Evolutionary conservation across 345 rosid species (phyloP), one percentile per base, ranked within the genome.

Genomic region (Zanthoxylum bungeanum): DNA sequence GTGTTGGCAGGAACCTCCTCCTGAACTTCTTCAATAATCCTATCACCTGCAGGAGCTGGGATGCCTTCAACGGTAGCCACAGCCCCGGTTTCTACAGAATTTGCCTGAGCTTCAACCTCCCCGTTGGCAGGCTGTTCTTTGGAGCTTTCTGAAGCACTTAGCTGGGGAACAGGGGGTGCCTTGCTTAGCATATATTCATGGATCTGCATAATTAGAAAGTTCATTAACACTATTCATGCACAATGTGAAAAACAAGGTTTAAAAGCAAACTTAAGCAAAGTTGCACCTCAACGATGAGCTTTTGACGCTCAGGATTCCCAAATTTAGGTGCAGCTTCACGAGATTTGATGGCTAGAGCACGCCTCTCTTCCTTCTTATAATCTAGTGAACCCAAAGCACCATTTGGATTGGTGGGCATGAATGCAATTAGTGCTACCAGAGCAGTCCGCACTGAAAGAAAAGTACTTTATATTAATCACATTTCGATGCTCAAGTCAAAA

Each of bases 371-470:
- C 80, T 92, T 89, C 75, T 89, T 89, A 75, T 89, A 91, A 84
- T 95, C 99, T 50, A 92, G 85, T 2, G 99, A 92, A 44, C 98
- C 99, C 73, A 95, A 75, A 27, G 98, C 99, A 77, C 98, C 98
- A 72, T 84, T 91, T 67, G 99, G 97, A 68, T 72, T 85, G 66
- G 96, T 95, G 7, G 99, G 98, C 98, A 94, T 94, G 81, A 94
- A 94, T 1, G 98, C 98, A 78, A 94, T 90, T 46, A 92, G 87
- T 21, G 98, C 97, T 64, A 92, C 94, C 46, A 95, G 80, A 30
- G 99, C 99, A 69, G 97, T 95, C 73, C 98, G 83, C 69, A 95
- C 99, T 95, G 89, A 76, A 79, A 34, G 9, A 60, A 24, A 59
- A 28, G 62, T 46, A 56, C 34, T 71, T 80, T 44, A n/a, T n/a